Evolutionary conservation across 192 early-diverging fungal species (phyloP).

Genomic region (Funneliformis geosporum): DNA sequence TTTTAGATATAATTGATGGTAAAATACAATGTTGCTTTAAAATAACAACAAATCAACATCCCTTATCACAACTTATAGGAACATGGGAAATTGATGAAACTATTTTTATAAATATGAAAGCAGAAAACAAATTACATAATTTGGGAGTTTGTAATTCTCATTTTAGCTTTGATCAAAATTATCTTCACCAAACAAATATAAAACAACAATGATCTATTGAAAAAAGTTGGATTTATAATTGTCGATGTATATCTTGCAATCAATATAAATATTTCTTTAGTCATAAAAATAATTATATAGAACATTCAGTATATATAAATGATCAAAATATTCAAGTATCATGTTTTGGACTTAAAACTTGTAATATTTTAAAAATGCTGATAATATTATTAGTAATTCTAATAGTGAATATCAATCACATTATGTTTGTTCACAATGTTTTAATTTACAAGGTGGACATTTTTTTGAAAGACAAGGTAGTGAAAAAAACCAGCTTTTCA

Average conservation of each 20-base stretch:
- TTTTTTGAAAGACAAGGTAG: not conserved
- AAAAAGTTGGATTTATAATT: not conserved
- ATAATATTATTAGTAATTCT: not conserved
- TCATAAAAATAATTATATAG: not conserved
- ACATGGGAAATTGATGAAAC: conserved; percentile 14
- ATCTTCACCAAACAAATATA: not conserved
- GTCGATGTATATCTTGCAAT: not conserved
- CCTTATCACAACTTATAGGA: not conserved
- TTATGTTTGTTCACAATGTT: conserved; percentile 6
- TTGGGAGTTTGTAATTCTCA: conserved; percentile 4
- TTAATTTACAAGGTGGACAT: not conserved
- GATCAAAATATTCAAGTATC: not conserved
- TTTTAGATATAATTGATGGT: conserved; percentile 1
- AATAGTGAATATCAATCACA: not conserved
- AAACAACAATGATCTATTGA: not conserved
- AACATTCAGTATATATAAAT: not conserved
- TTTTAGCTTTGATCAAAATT: conserved; percentile 15
- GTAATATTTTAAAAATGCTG: not conserved
- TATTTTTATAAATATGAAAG: not conserved
- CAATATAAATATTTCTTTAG: conserved; percentile 4
- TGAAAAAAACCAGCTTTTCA: not conserved
- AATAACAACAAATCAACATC: not conserved
- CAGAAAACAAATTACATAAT: not conserved
- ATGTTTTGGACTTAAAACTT: not conserved
- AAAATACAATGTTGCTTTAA: not conserved